These are phyloP conservation scores for Botrytis byssoidea DNA, from an alignment of 2,329 filamentous ascomycete species.

Conservation along the genomic window DNA sequence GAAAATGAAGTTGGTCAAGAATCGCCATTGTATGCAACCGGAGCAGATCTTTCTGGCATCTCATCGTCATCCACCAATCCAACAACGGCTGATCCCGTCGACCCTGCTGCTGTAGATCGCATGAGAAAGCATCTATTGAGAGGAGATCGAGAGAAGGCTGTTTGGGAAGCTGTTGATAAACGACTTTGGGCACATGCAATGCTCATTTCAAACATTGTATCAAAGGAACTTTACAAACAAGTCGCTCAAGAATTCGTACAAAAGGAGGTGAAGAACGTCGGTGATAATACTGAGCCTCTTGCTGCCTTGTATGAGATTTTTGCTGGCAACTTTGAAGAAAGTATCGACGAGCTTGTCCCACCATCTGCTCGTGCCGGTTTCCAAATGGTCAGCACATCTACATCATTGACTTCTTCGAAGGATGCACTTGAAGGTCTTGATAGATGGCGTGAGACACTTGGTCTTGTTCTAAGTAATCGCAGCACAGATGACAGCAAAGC, in stretches of 20 bases:
- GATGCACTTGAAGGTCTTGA: conserved; percentile 83
- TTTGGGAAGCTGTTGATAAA: conserved; percentile 91
- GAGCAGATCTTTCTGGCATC: conserved; percentile 43
- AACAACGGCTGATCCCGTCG: conserved; percentile 63
- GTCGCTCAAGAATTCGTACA: conserved; percentile 94
- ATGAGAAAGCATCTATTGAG: conserved; percentile 71
- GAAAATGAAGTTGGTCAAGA: conserved; percentile 34
- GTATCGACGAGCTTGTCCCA: conserved; percentile 91
- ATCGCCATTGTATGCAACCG: conserved; percentile 40
- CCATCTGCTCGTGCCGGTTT: conserved; percentile 88
- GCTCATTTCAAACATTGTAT: conserved; percentile 76
- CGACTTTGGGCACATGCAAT: conserved; percentile 96
- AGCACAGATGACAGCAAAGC: conserved; percentile 76
- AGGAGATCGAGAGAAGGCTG: conserved; percentile 85
- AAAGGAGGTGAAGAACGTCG: conserved; percentile 83
- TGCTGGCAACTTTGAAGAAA: conserved; percentile 90
- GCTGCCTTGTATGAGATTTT: conserved; percentile 92
- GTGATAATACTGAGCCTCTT: conserved; percentile 79
- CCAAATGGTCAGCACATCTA: conserved; percentile 80
- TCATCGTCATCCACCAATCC: conserved; percentile 39
- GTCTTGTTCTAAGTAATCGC: conserved; percentile 83
- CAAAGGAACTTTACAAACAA: conserved; percentile 82
- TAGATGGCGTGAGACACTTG: conserved; percentile 89
- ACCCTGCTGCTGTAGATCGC: conserved; percentile 66
- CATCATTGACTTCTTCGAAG: conserved; percentile 58